Percentiles rank a stretch among this genome's conserved stretches.
Conservation (phyloP, 257 asterid genomes). For the Catharanthus roseus region DNA sequence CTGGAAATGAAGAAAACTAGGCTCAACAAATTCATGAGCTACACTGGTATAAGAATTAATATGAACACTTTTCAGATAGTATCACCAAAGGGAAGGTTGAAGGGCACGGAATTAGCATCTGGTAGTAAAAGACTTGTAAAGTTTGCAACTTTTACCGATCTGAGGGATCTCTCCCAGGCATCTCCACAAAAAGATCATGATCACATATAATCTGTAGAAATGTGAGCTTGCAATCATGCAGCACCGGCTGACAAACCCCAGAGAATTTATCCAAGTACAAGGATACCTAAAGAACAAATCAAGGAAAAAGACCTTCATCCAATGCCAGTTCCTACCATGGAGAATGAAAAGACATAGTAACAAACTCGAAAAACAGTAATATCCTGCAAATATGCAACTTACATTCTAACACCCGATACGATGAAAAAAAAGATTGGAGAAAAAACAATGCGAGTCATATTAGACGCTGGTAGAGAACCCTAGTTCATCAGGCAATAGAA, state of each 20-base stretch:
- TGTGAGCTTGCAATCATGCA: conserved; percentile 98
- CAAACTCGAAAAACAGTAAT: not conserved
- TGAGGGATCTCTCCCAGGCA: conserved; percentile 99
- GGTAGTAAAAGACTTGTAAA: conserved; percentile 7
- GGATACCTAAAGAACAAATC: conserved; percentile 60
- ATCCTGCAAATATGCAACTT: not conserved
- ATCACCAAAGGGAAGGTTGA: not conserved
- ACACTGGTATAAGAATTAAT: not conserved
- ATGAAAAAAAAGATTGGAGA: not conserved
- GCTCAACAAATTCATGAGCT: not conserved
- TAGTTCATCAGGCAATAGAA: not conserved
- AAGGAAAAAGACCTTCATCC: conserved; percentile 13
- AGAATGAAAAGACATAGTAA: conserved; percentile 10
- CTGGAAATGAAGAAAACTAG: not conserved
- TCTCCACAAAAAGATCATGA: conserved; percentile 98
- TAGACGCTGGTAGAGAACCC: not conserved
- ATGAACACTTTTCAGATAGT: not conserved
- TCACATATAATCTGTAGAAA: conserved; percentile 93
- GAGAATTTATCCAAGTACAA: conserved; percentile 97
- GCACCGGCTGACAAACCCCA: conserved; percentile 87
- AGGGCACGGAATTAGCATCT: not conserved
- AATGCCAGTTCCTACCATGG: not conserved
- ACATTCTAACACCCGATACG: not conserved
- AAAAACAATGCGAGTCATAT: not conserved
- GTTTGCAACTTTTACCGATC: conserved; percentile 58